These are phyloP conservation scores for Bipolaris gigantea DNA, from an alignment of 2,329 filamentous ascomycete genomes.

Conservation along the genomic window DNA sequence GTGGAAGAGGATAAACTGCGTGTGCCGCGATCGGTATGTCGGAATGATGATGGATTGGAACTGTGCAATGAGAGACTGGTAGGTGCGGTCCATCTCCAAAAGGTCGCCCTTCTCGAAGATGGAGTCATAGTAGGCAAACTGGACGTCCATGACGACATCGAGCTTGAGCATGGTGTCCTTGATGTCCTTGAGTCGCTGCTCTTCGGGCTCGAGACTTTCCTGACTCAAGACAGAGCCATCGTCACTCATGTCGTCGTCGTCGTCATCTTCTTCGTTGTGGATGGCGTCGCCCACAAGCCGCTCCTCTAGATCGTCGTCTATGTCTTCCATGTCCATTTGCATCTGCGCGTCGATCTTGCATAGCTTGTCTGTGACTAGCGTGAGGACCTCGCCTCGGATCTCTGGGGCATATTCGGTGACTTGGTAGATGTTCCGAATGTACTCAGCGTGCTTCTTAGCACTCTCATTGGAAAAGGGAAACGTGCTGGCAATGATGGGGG, in stretches of 20 bases:
- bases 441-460: constrained; percentile 79
- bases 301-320: constrained; percentile 84
- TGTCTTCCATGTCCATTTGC: constrained; percentile 87
- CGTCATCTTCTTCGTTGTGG: constrained; percentile 50
- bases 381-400: constrained; percentile 76
- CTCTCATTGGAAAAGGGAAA: constrained; percentile 80
- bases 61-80: constrained; percentile 79
- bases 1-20: constrained; percentile 94
- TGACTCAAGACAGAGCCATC: constrained; percentile 72
- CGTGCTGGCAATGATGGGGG: constrained; percentile 65
- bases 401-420: constrained; percentile 77
- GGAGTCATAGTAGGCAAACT: constrained; percentile 81
- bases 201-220: constrained; percentile 58
- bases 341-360: constrained; percentile 96
- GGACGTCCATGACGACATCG: constrained; percentile 82
- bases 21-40: constrained; percentile 87
- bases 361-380: constrained; percentile 79
- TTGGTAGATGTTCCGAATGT: constrained; percentile 79
- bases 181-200: constrained; percentile 67
- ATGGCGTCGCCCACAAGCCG: constrained; percentile 65
- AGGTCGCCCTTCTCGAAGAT: constrained; percentile 67
- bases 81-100: constrained; percentile 69
- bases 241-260: constrained; percentile 63
- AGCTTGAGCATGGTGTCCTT: constrained; percentile 87
- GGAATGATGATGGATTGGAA: constrained; percentile 88